Conservation (phyloP, 2,329 filamentous ascomycete genomes). For the Epicoccum sorghinum region DNA sequence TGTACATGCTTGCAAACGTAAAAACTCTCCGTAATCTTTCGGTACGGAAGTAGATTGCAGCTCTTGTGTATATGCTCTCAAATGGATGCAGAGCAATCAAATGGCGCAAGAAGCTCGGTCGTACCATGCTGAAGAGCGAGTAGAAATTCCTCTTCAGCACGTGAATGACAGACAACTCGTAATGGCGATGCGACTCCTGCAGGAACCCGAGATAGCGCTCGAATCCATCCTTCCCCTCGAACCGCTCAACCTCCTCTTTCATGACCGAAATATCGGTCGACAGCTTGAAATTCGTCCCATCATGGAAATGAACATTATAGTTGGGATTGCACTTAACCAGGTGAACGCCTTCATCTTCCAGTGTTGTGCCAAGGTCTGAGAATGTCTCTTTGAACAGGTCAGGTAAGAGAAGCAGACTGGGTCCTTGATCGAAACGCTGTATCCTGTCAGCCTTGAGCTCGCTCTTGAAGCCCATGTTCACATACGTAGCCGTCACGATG, state of each 20-base stretch:
- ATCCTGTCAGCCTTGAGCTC: constrained; percentile 5
- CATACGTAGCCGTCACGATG: constrained; percentile 63
- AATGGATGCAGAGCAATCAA: constrained; percentile 71
- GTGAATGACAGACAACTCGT: constrained; percentile 69
- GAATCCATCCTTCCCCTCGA: constrained; percentile 74
- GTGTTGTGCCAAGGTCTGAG: constrained; percentile 68
- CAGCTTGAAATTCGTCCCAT: constrained; percentile 67
- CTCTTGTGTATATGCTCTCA: constrained; percentile 71
- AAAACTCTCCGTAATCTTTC: constrained; percentile 73
- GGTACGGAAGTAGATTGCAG: constrained; percentile 71
- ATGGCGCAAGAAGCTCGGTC: constrained; percentile 64
- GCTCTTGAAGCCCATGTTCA: neutral
- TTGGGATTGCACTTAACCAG: constrained; percentile 76
- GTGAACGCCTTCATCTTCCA: constrained; percentile 69
- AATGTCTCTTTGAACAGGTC: constrained; percentile 74
- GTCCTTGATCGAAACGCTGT: constrained; percentile 75
- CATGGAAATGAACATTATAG: constrained; percentile 76
- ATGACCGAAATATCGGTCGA: constrained; percentile 73
- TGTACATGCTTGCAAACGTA: constrained; percentile 82
- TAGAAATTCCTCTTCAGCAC: constrained; percentile 73
- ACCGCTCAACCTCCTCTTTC: constrained; percentile 74
- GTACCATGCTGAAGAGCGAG: constrained; percentile 62
- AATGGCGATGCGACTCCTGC: constrained; percentile 71
- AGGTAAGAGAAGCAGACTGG: constrained; percentile 74
- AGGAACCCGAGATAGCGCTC: constrained; percentile 71